Evolutionary conservation across 441 rosid genomes (phyloP), one percentile per base, ranked within the genome.

Genomic region (Syzygium syzygioides): DNA sequence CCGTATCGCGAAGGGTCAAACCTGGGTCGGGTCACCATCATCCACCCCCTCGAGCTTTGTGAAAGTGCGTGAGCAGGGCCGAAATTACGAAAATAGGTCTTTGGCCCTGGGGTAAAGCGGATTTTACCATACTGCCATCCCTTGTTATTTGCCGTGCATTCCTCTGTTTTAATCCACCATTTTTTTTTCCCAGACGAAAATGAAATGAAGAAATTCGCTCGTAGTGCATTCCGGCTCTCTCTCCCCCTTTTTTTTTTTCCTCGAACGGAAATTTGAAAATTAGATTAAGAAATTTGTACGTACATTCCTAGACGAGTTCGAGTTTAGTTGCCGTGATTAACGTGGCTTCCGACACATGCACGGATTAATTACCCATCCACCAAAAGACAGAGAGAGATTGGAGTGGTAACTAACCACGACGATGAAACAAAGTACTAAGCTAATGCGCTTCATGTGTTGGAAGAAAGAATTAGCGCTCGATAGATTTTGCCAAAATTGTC

Each of bases 331-430:
- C 18, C 3, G 10, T 3, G 9, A 62, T n/a, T n/a, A 4, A 62
- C 0, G 0, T 14, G 1, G 68, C 34, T 62, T 62, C 34, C 4
- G 4, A 62, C 14, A n/a, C 1, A 6, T 14, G 18, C 0, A 0
- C 68, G 2, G 68, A 11, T 5, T 59, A 26, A 59, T 59, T 3
- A 30, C 14, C 4, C 4, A 59, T 28, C 68, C 19, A n/a, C 68
- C 68, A 62, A 62, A 62, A n/a, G 19, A n/a, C 1, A 3, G 1
- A 59, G 4, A n/a, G 68, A n/a, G 19, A 62, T 14, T 62, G n/a
- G 15, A 34, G 7, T 28, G 14, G 66, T 60, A 28, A 26, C 0
- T 60, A 28, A 26, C 0, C 15, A 1, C 30, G 14, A 28, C 0
- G 4, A 28, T 4, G 3, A 60, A 60, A 60, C 2, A 0, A 62